These are phyloP conservation scores for Afroboletus lepidellus DNA, from an alignment of 1,284 basidiomycete species.

Conservation along the genomic window DNA sequence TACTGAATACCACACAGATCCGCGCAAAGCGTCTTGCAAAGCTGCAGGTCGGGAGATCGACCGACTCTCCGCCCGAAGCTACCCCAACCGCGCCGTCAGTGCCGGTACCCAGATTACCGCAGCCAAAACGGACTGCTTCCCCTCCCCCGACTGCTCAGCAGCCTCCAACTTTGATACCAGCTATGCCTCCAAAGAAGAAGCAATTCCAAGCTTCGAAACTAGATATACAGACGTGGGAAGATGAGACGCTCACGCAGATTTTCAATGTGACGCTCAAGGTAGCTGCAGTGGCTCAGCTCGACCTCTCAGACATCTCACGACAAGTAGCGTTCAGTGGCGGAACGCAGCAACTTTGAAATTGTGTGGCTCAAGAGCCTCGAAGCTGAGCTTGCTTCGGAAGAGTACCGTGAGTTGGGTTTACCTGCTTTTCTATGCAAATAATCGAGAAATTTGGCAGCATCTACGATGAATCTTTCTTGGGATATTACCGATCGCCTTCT, in stretches of 20 bases:
- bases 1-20: constrained; percentile 52
- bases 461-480: constrained; percentile 43
- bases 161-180: constrained; percentile 21
- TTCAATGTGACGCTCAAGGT: constrained; percentile 83
- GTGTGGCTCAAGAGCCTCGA: constrained; percentile 84
- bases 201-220: constrained; percentile 42
- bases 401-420: constrained; percentile 45
- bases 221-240: constrained; percentile 70
- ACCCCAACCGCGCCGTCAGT: constrained; percentile 29
- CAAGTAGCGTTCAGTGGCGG: constrained; percentile 65
- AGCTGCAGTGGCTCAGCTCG: constrained; percentile 22
- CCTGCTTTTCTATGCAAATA: neutral
- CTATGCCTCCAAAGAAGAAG: constrained; percentile 48
- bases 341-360: constrained; percentile 65
- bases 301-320: constrained; percentile 4
- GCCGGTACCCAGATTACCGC: constrained; percentile 26
- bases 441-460: constrained; percentile 15
- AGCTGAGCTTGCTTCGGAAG: constrained; percentile 71
- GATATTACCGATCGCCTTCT: constrained; percentile 79
- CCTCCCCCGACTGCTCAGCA: constrained; percentile 12
- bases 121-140: constrained; percentile 35
- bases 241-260: constrained; percentile 62
- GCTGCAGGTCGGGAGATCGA: constrained; percentile 51
- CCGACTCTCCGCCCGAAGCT: constrained; percentile 32
- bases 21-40: constrained; percentile 85